phyloP scores from a whole-genome alignment of 2,329 filamentous ascomycete genomes.

The Metarhizium rileyi region DNA sequence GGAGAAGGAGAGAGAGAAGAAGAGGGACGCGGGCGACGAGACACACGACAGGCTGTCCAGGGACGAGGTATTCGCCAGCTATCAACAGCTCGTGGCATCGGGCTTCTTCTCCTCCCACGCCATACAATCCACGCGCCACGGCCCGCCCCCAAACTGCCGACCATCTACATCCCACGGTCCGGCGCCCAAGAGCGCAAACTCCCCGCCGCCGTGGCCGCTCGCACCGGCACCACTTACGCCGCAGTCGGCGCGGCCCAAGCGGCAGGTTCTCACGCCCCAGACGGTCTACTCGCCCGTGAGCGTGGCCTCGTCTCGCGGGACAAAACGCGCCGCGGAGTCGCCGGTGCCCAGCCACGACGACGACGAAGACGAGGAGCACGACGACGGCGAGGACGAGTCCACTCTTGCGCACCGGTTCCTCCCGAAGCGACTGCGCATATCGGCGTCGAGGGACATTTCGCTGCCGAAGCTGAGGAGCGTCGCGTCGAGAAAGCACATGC shows the following conservation, averaged over 20 bases:
- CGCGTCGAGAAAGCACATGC: slow-evolving; percentile 12
- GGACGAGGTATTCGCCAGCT: slow-evolving; percentile 47
- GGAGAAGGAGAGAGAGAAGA: slow-evolving; percentile 6
- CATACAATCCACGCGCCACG: slow-evolving; percentile 41
- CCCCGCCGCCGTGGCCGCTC: slow-evolving; percentile 19
- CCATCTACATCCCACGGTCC: slow-evolving; percentile 10
- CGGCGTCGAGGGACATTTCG: slow-evolving; percentile 33
- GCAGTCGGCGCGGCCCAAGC: background rate
- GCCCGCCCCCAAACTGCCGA: slow-evolving; percentile 10
- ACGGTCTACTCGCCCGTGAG: slow-evolving; percentile 24
- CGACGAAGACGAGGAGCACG: slow-evolving; percentile 7
- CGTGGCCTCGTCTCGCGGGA: slow-evolving; percentile 32
- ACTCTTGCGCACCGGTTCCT: slow-evolving; percentile 13
- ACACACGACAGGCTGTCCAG: slow-evolving; percentile 19
- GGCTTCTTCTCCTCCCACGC: slow-evolving; percentile 51
- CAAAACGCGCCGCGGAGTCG: slow-evolving; percentile 35
- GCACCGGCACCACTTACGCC: slow-evolving; percentile 13
- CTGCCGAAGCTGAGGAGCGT: slow-evolving; percentile 22
- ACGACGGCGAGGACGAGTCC: slow-evolving; percentile 10
- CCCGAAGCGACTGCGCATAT: slow-evolving; percentile 41
- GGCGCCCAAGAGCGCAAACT: slow-evolving; percentile 12
- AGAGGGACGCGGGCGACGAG: background rate
- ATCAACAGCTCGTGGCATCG: slow-evolving; percentile 44
- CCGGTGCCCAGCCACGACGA: slow-evolving; percentile 14
- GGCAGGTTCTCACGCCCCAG: slow-evolving; percentile 4